Conservation (phyloP, 495 filamentous ascomycete species). For the Durotheca rogersii region DNA sequence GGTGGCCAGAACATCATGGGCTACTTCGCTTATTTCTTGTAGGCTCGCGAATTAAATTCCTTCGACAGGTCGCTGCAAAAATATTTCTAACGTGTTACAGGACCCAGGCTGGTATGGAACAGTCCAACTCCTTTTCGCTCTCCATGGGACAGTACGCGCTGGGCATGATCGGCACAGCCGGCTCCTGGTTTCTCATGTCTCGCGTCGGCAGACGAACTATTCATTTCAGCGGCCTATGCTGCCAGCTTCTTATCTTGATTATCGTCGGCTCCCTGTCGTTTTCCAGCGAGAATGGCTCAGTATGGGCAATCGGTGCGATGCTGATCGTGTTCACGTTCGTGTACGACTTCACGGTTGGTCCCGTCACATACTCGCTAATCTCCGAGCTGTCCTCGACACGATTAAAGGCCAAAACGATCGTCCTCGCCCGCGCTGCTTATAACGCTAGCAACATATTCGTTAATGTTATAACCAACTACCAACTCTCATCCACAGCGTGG, state of each 20-base stretch:
- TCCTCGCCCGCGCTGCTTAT: conserved; percentile 54
- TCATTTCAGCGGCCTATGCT: conserved; percentile 47
- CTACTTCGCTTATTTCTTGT: conserved; percentile 68
- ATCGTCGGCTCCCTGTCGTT: conserved; percentile 43
- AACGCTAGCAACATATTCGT: conserved; percentile 49
- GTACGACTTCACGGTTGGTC: conserved; percentile 57
- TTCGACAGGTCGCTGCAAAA: background rate
- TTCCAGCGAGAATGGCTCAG: conserved; percentile 19
- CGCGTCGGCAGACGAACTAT: conserved; percentile 51
- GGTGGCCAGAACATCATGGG: conserved; percentile 68
- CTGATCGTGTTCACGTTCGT: conserved; percentile 54
- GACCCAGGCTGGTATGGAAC: conserved; percentile 61
- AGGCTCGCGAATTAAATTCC: background rate
- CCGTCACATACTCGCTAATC: conserved; percentile 57
- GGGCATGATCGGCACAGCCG: conserved; percentile 52
- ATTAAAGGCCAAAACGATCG: conserved; percentile 57
- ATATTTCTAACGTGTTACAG: conserved; percentile 5
- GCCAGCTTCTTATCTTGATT: conserved; percentile 39
- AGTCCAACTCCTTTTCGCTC: conserved; percentile 54
- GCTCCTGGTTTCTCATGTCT: conserved; percentile 54
- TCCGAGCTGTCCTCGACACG: conserved; percentile 56
- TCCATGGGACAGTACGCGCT: conserved; percentile 44
- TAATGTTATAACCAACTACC: conserved; percentile 52
- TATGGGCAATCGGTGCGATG: conserved; percentile 48
- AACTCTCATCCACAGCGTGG: conserved; percentile 53